These are phyloP conservation scores for Pilobolus umbonatus DNA, from an alignment of 192 early-diverging fungal species.

Conservation along the genomic window DNA sequence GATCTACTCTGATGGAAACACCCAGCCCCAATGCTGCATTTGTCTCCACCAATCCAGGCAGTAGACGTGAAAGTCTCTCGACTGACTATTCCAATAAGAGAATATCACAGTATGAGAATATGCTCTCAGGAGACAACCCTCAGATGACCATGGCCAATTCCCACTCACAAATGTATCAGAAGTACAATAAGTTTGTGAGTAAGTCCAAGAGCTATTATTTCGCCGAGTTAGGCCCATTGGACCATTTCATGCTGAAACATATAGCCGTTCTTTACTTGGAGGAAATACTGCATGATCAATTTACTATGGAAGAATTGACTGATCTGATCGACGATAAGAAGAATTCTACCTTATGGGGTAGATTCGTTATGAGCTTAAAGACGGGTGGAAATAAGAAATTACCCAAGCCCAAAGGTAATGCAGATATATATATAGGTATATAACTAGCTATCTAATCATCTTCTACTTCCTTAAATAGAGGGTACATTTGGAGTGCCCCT, in stretches of 20 bases:
- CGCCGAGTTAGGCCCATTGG: constrained; percentile 70
- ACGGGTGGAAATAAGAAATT: constrained; percentile 41
- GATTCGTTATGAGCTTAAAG: constrained; percentile 64
- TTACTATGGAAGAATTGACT: constrained; percentile 72
- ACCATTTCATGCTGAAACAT: constrained; percentile 80
- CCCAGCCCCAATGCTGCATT: constrained; percentile 30
- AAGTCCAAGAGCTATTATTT: constrained; percentile 36
- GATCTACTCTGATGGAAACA: constrained; percentile 50
- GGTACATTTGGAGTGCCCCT: constrained; percentile 92
- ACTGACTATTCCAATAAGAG: neutral
- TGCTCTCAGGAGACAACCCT: neutral
- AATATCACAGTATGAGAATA: neutral
- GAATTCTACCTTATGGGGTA: constrained; percentile 68
- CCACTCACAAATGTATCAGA: neutral
- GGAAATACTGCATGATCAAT: constrained; percentile 64
- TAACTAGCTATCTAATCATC: neutral
- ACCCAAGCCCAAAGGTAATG: constrained; percentile 48
- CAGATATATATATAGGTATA: neutral
- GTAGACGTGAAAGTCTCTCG: neutral
- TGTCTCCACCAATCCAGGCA: neutral
- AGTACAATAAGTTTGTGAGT: constrained; percentile 13
- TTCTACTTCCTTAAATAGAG: constrained; percentile 27
- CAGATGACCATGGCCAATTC: neutral
- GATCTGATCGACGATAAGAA: constrained; percentile 80
- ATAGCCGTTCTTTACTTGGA: constrained; percentile 75